These are phyloP conservation scores for Elsinoe ampelina DNA, from an alignment of 2,329 filamentous ascomycete species.

Conservation along the genomic window DNA sequence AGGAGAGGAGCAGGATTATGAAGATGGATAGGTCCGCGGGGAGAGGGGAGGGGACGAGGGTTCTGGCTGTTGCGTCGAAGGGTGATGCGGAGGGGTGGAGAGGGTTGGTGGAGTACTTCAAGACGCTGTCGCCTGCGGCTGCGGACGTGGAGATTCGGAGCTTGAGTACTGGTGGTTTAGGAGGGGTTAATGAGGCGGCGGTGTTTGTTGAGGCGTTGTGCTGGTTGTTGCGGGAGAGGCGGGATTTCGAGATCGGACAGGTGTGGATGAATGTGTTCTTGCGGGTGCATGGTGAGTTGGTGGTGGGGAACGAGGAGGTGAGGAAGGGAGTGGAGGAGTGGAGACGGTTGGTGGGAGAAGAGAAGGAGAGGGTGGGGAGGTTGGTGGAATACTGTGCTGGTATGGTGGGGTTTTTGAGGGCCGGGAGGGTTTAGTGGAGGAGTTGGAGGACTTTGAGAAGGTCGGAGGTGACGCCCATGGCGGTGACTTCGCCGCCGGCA, in stretches of 20 bases:
- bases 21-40: slow-evolving; percentile 19
- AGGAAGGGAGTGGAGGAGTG: slow-evolving; percentile 56
- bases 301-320: slow-evolving; percentile 44
- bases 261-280: slow-evolving; percentile 97
- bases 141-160: slow-evolving; percentile 88
- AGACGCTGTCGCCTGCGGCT: slow-evolving; percentile 70
- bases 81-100: slow-evolving; percentile 51
- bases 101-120: slow-evolving; percentile 67
- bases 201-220: slow-evolving; percentile 78
- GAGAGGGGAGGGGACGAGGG: slow-evolving; percentile 36
- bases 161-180: slow-evolving; percentile 36
- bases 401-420: slow-evolving; percentile 20
- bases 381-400: slow-evolving; percentile 82
- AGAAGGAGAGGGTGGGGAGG: slow-evolving; percentile 64
- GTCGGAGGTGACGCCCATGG: slow-evolving; percentile 95
- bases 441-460: slow-evolving; percentile 78
- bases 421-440: slow-evolving; percentile 34
- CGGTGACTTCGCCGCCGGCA: slow-evolving; percentile 89
- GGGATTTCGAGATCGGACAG: slow-evolving; percentile 88
- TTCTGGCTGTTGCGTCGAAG: slow-evolving; percentile 35
- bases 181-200: slow-evolving; percentile 56
- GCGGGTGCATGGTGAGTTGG: slow-evolving; percentile 59
- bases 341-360: slow-evolving; percentile 41
- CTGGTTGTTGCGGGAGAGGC: slow-evolving; percentile 53
- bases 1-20: slow-evolving; percentile 26